phyloP scores from a whole-genome alignment of 345 rosid species.

The Eucalyptus cladocalyx region DNA sequence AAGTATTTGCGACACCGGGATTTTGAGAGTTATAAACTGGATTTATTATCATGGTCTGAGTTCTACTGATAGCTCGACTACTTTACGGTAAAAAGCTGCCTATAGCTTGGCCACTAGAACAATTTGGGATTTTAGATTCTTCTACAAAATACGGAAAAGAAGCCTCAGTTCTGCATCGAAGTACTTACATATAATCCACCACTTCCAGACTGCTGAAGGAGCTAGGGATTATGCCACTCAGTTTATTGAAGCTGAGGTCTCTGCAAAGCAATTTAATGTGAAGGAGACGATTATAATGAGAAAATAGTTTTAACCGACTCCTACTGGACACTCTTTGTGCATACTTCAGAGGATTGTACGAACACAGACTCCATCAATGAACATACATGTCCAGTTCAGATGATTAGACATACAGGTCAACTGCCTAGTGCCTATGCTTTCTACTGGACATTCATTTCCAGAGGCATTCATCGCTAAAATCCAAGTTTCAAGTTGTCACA shows the following conservation, averaged over 20 bases:
- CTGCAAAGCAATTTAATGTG: neutral
- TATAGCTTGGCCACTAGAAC: neutral
- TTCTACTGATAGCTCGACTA: too few relatives aligned
- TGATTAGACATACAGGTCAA: neutral
- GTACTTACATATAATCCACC: neutral
- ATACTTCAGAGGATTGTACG: neutral
- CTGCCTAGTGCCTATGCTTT: neutral
- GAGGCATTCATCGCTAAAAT: too few relatives aligned
- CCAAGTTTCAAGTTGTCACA: too few relatives aligned
- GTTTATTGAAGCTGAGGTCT: constrained; percentile 33
- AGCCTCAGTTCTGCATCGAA: neutral
- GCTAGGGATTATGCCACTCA: constrained; percentile 18
- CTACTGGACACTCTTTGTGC: neutral
- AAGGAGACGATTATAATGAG: neutral
- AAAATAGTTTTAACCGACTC: too few relatives aligned
- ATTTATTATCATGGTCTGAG: too few relatives aligned
- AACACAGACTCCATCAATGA: neutral
- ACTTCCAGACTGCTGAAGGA: neutral
- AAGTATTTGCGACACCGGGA: too few relatives aligned
- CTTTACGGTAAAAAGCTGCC: too few relatives aligned
- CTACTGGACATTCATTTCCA: neutral
- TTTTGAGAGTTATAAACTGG: too few relatives aligned
- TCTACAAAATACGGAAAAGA: neutral
- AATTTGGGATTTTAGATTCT: neutral
- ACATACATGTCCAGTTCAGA: neutral